Percentiles rank a stretch among this genome's conserved stretches.
Conservation (phyloP, 768 basidiomycete species). For the Tricholoma saponaceum region DNA sequence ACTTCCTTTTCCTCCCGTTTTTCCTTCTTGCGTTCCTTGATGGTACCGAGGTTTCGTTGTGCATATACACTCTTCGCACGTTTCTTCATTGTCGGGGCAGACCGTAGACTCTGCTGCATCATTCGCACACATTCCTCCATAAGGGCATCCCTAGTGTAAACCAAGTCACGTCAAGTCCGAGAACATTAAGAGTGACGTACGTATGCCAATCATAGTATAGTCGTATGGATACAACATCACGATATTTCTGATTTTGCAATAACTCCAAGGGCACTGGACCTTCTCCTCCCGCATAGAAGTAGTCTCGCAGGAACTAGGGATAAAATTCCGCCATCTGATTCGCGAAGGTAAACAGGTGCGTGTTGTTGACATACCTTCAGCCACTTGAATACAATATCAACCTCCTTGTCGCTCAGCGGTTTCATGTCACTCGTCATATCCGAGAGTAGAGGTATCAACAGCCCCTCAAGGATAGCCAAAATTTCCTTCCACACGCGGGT, state of each 20-base stretch:
- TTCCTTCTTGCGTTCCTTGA: constrained; percentile 90
- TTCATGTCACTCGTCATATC: constrained; percentile 87
- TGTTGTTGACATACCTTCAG: constrained; percentile 56
- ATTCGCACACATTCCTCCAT: constrained; percentile 96
- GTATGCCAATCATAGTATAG: constrained; percentile 97
- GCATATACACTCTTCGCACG: constrained; percentile 90
- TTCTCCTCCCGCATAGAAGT: constrained; percentile 93
- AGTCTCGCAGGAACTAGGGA: constrained; percentile 83
- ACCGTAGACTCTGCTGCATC: constrained; percentile 84
- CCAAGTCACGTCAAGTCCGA: constrained; percentile 3
- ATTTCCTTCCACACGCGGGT: constrained; percentile 95
- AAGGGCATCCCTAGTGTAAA: constrained; percentile 55
- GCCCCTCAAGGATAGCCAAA: constrained; percentile 74
- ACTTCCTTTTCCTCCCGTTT: constrained; percentile 79
- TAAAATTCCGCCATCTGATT: constrained; percentile 5
- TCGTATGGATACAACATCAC: constrained; percentile 84
- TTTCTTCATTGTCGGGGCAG: constrained; percentile 74
- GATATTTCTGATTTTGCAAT: constrained; percentile 92
- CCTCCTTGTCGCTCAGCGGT: constrained; percentile 90
- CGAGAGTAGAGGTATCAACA: constrained; percentile 88
- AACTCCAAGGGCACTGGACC: constrained; percentile 83
- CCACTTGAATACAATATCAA: constrained; percentile 99
- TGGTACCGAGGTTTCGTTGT: constrained; percentile 94
- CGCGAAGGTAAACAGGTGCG: background rate
- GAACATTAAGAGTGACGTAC: constrained; percentile 36